Conservation (phyloP, 257 asterid genomes). For the Solanum pinnatisectum region DNA sequence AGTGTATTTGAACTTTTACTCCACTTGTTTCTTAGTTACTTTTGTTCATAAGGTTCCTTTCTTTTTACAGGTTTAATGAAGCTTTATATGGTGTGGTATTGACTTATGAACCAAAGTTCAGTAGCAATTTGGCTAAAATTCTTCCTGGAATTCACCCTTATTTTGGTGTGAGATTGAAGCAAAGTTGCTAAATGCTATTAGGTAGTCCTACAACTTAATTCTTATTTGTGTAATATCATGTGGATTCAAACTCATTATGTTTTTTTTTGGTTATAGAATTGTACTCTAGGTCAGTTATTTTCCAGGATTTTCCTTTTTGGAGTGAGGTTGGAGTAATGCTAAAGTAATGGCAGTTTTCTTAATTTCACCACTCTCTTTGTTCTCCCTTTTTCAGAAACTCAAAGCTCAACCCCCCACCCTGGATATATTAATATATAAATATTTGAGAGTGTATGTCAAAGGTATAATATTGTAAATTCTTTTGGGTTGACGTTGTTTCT, state of each 20-base stretch:
- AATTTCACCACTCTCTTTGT: not conserved
- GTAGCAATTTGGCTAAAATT: slow-evolving; percentile 40
- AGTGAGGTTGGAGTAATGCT: not conserved
- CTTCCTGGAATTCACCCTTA: slow-evolving; percentile 58
- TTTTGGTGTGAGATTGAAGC: slow-evolving; percentile 46
- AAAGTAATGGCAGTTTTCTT: not conserved
- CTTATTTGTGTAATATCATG: not conserved
- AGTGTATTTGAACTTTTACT: not conserved
- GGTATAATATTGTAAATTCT: not conserved
- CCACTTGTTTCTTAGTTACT: not conserved
- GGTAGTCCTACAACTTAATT: slow-evolving; percentile 21
- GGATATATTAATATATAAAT: not conserved
- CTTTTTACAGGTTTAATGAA: slow-evolving; percentile 46
- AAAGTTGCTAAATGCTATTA: slow-evolving; percentile 41
- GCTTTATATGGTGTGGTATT: slow-evolving; percentile 66
- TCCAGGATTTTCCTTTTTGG: not conserved
- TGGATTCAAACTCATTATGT: not conserved
- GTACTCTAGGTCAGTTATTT: not conserved
- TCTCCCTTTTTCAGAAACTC: not conserved
- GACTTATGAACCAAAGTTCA: slow-evolving; percentile 50
- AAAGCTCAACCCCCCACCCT: not conserved
- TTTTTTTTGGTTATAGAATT: not conserved
- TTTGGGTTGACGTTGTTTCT: not conserved
- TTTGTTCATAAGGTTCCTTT: not conserved
- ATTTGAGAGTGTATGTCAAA: not conserved